Base-by-base conservation (phyloP, 805 yeast genomes). In the Yamadazyma phyllophila region DNA sequence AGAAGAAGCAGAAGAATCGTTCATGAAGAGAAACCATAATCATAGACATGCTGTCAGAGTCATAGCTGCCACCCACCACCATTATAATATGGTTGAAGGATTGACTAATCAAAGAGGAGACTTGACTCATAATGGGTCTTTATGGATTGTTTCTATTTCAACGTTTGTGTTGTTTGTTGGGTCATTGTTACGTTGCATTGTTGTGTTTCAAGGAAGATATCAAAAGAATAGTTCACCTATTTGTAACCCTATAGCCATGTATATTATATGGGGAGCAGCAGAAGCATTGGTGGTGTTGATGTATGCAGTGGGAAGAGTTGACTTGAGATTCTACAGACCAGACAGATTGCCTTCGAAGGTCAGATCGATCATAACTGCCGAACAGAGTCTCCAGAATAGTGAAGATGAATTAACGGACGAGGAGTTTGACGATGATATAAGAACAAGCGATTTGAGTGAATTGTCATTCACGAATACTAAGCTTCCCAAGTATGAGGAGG, bases 251-350 rank as follows among this genome's bases (percentile, higher is more conserved):
- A 79, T 76, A 36, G 82, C 80, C 27, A 77, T 82, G 82, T 85
- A 83, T 61, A 68, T 81, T 35, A 66, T 79, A 53, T 85, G 86
- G 79, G 90, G 91, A 34, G 78, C 74, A 4, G 66, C 81, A 41
- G 92, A 86, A 66, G 69, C 74, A 0, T 54, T 82, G 17, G 78
- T 81, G 45, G 76, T 81, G 48, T 46, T 79, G 6, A 50, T 82
- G 35, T 82, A 80, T 59, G 61, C 85, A 37, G 56, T 81, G 26
- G 80, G 82, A n/a, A 75, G 94, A 60, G 80, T 83, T 41, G 92
- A 85, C 61, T 71, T 85, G 58, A 74, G 92, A 60, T 86, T 85
- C 66, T 85, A 86, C 73, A 81, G 88, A 65, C 92, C 92, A 15
- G 91, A 84, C 59, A 66, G 61, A 46, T 62, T 78, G 46, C 74